phyloP scores from a whole-genome alignment of 164 flowering plant species.

The Berberis thunbergii region DNA sequence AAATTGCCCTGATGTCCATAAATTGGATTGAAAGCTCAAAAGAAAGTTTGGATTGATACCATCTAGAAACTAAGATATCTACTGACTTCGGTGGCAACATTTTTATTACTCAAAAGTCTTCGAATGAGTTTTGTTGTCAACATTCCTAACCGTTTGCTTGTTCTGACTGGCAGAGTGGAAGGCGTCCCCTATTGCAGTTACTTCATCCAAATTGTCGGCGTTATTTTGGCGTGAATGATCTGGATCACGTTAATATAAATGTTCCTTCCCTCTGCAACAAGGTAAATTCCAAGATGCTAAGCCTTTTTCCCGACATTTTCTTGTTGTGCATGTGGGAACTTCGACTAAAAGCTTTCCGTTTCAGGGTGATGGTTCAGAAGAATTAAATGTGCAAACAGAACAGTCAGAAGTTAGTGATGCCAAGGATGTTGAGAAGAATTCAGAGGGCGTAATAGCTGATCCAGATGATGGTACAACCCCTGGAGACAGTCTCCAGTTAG shows the following conservation, averaged over 20 bases:
- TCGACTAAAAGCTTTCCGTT: slow-evolving; percentile 5
- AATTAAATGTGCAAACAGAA: slow-evolving; percentile 10
- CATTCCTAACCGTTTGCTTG: slow-evolving; percentile 2
- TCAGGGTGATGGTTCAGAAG: slow-evolving; percentile 38
- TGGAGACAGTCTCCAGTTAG: slow-evolving; percentile 14
- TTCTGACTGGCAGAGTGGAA: slow-evolving; percentile 52
- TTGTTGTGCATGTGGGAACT: not conserved
- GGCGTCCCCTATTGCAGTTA: slow-evolving; percentile 67
- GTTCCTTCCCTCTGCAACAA: slow-evolving; percentile 56
- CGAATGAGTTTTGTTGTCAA: not conserved
- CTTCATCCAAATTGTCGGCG: slow-evolving; percentile 82
- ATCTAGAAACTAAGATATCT: too few relatives aligned
- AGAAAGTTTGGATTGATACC: too few relatives aligned
- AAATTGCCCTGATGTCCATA: too few relatives aligned
- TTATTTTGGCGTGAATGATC: slow-evolving; percentile 67
- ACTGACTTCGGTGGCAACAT: too few relatives aligned
- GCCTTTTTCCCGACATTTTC: not conserved
- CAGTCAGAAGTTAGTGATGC: slow-evolving; percentile 22
- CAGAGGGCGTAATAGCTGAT: slow-evolving; percentile 11
- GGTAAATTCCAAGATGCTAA: slow-evolving; percentile 25
- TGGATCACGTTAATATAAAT: slow-evolving; percentile 42
- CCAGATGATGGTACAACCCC: slow-evolving; percentile 11
- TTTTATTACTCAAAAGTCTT: too few relatives aligned
- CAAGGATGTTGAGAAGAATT: slow-evolving; percentile 16
- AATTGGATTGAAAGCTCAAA: too few relatives aligned